Evolutionary conservation across 2,329 filamentous ascomycete genomes (phyloP).

Genomic region (Elsinoe arachidis): DNA sequence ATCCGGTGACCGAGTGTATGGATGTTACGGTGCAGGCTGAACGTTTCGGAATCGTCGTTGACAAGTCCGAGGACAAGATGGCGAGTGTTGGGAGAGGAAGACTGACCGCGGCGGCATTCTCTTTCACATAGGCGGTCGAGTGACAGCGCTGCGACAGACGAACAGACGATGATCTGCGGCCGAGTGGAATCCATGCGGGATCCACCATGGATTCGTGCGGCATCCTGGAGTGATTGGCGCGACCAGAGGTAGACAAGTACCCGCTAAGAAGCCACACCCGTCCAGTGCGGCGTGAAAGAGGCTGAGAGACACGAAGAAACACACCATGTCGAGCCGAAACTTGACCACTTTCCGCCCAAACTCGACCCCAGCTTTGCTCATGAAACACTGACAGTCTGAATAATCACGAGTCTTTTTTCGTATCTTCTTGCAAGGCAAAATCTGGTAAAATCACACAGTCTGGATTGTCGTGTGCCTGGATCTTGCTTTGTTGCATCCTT

Average conservation of each 20-base stretch:
- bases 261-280: slow-evolving; percentile 1
- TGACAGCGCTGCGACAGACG: slow-evolving; percentile 10
- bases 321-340: neutral
- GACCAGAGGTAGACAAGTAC: neutral
- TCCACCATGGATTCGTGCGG: slow-evolving; percentile 5
- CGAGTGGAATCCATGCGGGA: slow-evolving; percentile 10
- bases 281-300: neutral
- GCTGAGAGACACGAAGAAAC: neutral
- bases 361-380: neutral
- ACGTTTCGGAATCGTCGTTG: neutral
- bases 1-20: neutral
- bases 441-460: too few species aligned
- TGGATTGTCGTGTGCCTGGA: neutral
- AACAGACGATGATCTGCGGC: slow-evolving; percentile 12
- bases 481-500: neutral
- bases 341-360: neutral
- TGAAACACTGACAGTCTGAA: slow-evolving; percentile 2
- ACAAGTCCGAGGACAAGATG: neutral
- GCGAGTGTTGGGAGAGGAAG: neutral
- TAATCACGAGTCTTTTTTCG: neutral
- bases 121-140: neutral
- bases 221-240: slow-evolving; percentile 9
- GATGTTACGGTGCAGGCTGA: neutral
- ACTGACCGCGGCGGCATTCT: neutral
- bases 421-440: neutral